These are phyloP conservation scores for Diplodia sapinea DNA, from an alignment of 2,329 filamentous ascomycete genomes.

Conservation along the genomic window DNA sequence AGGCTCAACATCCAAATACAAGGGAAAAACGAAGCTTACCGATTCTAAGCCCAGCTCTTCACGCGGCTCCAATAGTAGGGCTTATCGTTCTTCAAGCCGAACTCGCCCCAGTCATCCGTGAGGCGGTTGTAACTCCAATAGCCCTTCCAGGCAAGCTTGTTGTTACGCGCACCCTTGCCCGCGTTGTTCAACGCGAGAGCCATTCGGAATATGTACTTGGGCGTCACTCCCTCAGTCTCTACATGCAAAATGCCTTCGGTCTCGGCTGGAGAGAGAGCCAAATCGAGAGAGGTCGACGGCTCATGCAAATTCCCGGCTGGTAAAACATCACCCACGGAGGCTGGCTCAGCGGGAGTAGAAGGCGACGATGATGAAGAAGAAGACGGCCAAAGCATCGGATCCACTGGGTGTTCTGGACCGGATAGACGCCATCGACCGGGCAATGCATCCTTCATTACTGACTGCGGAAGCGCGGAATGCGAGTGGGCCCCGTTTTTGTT, in stretches of 20 bases:
- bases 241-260: slow-evolving; percentile 63
- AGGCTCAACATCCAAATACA: background rate
- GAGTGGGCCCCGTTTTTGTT: slow-evolving; percentile 44
- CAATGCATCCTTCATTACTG: slow-evolving; percentile 72
- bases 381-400: slow-evolving; percentile 17
- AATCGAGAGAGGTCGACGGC: slow-evolving; percentile 5
- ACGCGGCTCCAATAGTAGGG: slow-evolving; percentile 68
- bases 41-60: slow-evolving; percentile 60
- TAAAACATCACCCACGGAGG: background rate
- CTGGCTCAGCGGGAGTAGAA: background rate
- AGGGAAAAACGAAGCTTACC: background rate
- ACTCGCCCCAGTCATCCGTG: slow-evolving; percentile 90
- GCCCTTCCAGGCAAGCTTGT: slow-evolving; percentile 84
- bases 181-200: slow-evolving; percentile 73
- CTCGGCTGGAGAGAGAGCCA: slow-evolving; percentile 30
- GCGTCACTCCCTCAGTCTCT: slow-evolving; percentile 81
- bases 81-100: slow-evolving; percentile 68
- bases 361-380: slow-evolving; percentile 12
- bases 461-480: slow-evolving; percentile 45
- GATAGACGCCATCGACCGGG: slow-evolving; percentile 70
- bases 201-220: slow-evolving; percentile 85
- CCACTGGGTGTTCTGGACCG: slow-evolving; percentile 48
- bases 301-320: background rate
- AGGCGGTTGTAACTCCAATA: slow-evolving; percentile 91
- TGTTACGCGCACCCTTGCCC: slow-evolving; percentile 70